phyloP scores from a whole-genome alignment of 2,329 filamentous ascomycete species.

The Xylariaceae sp. region DNA sequence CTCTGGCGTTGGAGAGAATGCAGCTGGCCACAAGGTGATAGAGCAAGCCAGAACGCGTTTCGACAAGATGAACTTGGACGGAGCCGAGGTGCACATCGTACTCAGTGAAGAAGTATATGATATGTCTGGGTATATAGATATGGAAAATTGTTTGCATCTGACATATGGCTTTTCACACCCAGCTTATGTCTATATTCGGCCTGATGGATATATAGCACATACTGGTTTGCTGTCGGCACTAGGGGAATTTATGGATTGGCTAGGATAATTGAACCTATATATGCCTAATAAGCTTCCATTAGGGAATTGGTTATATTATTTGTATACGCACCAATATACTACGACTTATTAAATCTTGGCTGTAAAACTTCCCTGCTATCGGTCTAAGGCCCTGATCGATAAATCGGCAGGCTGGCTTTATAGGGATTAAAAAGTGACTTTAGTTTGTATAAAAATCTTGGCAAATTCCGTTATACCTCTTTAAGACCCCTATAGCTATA shows the following conservation, averaged over 20 bases:
- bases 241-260: constrained; percentile 17
- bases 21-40: constrained; percentile 16
- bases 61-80: neutral
- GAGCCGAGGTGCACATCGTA: constrained; percentile 27
- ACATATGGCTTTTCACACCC: constrained; percentile 27
- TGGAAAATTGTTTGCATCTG: constrained; percentile 27
- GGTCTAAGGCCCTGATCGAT: too few species aligned
- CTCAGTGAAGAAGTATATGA: constrained; percentile 13
- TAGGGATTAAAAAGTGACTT: too few species aligned
- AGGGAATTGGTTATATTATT: too few species aligned
- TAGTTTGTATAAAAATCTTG: too few species aligned
- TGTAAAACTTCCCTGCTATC: too few species aligned
- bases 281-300: too few species aligned
- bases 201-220: constrained; percentile 35
- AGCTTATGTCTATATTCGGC: constrained; percentile 33
- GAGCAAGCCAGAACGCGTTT: constrained; percentile 16
- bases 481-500: too few species aligned
- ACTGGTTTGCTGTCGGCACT: constrained; percentile 29
- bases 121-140: constrained; percentile 20
- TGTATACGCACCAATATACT: too few species aligned
- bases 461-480: too few species aligned
- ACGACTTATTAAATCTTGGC: too few species aligned
- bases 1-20: constrained; percentile 23
- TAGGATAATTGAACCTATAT: neutral
- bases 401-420: too few species aligned